Base-by-base conservation (phyloP, 2,329 filamentous ascomycete genomes). In the Chaetomiaceae sp. region DNA sequence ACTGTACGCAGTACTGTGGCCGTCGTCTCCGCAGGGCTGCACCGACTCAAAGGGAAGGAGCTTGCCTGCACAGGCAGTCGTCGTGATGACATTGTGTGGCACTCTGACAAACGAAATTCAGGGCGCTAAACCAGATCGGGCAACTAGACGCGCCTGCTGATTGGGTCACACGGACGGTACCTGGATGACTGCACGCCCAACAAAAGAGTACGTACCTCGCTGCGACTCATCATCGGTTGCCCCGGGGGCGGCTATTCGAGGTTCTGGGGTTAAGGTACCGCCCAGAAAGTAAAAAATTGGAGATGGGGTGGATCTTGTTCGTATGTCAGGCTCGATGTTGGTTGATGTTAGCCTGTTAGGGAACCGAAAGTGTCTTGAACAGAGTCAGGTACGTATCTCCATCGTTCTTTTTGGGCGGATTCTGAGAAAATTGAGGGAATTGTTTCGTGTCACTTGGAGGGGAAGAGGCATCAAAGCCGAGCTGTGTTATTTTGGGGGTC, bases 141-240 rank as follows among this genome's bases (percentile, higher is more conserved):
- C 35, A 61, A 50, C 33, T 55, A 19, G 14, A 14, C 17, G 50
- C 39, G 50, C 49, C 59, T 55, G 56, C 53, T 62, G 57, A 62
- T 62, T 61, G 60, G 60, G 58, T 62, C 60, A 61, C 58, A 54
- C 44, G 58, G 46, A 40, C 48, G 48, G 60, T 61, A 58, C 58
- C 60, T 62, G 58, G 58, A 56, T 37, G 5, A 5, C 12, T 5
- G 6, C 25, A 27, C 25, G 38, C 42, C 43, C 43, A 44, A 46
- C 48, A 40, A 53, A 53, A 48, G 40, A 37, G 47, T 50, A 50
- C 49, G 39, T 52, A 38, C 48, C 53, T 17, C 27, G n/a, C 40
- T 23, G 50, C 49, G 40, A 48, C 50, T 38, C 30, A 20, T 31
- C 21, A 40, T 19, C 41, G 23, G 35, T 42, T 23, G 37, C 23